Evolutionary conservation across 2,329 filamentous ascomycete species (phyloP).

Genomic region (Gliomastix tumulicola): DNA sequence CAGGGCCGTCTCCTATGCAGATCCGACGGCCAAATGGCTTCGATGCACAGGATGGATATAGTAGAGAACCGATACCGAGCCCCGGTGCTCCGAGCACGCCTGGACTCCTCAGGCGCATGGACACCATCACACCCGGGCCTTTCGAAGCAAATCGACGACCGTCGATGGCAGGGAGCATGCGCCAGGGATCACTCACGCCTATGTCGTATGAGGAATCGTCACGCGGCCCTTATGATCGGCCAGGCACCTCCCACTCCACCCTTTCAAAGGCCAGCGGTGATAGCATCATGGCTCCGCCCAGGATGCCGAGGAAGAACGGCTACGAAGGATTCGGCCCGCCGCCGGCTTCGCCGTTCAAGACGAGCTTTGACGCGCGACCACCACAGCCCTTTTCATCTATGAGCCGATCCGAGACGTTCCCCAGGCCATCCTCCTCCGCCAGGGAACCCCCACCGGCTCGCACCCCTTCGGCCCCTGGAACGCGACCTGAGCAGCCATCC

Average conservation of each 20-base stretch:
- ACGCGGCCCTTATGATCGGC: no score
- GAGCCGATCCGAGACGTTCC: constrained; percentile 47
- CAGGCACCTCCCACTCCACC: constrained; percentile 9
- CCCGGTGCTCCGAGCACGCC: constrained; percentile 23
- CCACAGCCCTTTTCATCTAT: constrained; percentile 27
- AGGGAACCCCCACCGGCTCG: constrained; percentile 33
- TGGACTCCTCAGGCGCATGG: constrained; percentile 52
- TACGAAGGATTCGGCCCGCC: constrained; percentile 53
- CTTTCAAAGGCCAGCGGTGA: constrained; percentile 13
- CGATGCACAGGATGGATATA: constrained; percentile 26
- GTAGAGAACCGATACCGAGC: constrained; percentile 38
- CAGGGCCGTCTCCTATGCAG: no score
- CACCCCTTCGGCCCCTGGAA: constrained; percentile 39
- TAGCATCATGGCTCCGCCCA: constrained; percentile 25
- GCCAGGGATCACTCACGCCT: constrained; percentile 11
- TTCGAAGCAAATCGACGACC: constrained; percentile 45
- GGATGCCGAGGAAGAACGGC: constrained; percentile 39
- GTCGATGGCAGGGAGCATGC: constrained; percentile 18
- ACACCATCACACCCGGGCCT: constrained; percentile 59
- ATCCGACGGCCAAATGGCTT: constrained; percentile 37
- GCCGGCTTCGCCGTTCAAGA: no score
- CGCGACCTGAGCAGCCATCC: constrained; percentile 19
- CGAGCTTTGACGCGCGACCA: constrained; percentile 26
- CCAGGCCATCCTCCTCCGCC: constrained; percentile 26
- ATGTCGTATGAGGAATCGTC: constrained; percentile 6